A percentile compares a stretch with the other conserved stretches of the same genome.
These are phyloP conservation scores for Camelina hispida DNA, from an alignment of 345 rosid genomes.

Conservation along the genomic window DNA sequence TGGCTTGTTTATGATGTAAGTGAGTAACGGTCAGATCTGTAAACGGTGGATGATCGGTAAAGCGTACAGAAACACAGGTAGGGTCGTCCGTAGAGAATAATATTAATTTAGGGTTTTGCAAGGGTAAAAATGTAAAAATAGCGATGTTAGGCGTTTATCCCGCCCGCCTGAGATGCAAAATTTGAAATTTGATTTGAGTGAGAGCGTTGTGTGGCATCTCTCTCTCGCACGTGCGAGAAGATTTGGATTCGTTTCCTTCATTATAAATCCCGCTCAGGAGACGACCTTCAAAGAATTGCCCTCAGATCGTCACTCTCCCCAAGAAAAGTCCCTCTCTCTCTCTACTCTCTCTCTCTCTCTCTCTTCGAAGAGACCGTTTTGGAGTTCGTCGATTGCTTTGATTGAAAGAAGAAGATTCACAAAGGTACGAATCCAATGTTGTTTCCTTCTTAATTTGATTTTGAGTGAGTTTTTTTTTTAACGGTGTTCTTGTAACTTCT, in stretches of 20 bases:
- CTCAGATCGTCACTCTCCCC: constrained; percentile 36
- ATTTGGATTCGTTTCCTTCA: constrained; percentile 16
- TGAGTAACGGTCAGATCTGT: constrained; percentile 7
- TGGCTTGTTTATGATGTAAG: too few relatives aligned
- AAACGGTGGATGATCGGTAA: not conserved
- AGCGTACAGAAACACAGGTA: constrained; percentile 1
- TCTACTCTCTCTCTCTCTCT: constrained; percentile 1
- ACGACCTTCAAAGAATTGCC: constrained; percentile 26
- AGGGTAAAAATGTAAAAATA: constrained; percentile 25
- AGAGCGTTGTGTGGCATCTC: too few relatives aligned
- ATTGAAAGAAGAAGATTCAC: constrained; percentile 23
- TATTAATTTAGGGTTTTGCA: not conserved
- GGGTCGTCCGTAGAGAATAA: not conserved
- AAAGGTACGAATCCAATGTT: constrained; percentile 23
- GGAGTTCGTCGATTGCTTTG: not conserved
- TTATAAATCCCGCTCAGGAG: constrained; percentile 45
- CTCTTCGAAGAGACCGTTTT: constrained; percentile 7
- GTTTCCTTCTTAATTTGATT: not conserved
- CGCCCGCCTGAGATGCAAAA: constrained; percentile 41
- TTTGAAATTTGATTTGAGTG: constrained; percentile 5
- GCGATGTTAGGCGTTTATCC: constrained; percentile 2
- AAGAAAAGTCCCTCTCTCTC: not conserved
- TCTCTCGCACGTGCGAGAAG: constrained; percentile 27
- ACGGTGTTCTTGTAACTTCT: constrained; percentile 21
- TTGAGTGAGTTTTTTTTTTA: not conserved